Conservation (phyloP, 805 yeast species). For the Metschnikowia cubensis region DNA sequence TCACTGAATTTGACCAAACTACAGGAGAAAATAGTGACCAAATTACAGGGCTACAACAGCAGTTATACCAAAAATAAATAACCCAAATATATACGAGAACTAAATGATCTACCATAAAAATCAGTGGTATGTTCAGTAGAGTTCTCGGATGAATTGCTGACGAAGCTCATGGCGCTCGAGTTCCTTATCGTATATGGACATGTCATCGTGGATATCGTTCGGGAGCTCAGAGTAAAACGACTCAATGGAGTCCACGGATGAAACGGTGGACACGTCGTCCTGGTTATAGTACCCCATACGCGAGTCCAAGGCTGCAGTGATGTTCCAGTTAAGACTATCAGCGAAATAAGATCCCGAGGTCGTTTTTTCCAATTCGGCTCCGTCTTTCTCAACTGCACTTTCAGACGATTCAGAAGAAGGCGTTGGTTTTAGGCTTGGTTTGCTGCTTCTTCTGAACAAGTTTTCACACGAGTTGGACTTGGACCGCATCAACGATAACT, state of each 20-base stretch:
- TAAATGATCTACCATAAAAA: neutral
- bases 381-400: neutral
- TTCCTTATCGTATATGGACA: constrained; percentile 23
- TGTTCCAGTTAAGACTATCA: neutral
- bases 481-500: constrained; percentile 9
- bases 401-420: neutral
- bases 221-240: constrained; percentile 20
- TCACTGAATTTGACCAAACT: no score
- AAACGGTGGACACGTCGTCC: constrained; percentile 20
- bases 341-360: neutral
- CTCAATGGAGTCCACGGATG: constrained; percentile 24
- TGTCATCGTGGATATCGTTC: constrained; percentile 14
- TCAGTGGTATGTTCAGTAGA: constrained; percentile 13
- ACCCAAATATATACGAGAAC: neutral
- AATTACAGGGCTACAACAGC: no score
- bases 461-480: constrained; percentile 5
- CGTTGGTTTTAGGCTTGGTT: neutral
- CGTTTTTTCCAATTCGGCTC: neutral
- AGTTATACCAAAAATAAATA: no score
- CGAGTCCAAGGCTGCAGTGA: constrained; percentile 12
- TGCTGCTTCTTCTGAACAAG: neutral
- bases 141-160: constrained; percentile 34
- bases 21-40: no score
- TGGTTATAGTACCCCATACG: constrained; percentile 9
- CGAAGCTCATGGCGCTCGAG: constrained; percentile 37